phyloP scores from a whole-genome alignment of 1,284 basidiomycete genomes.

The Boletus semigastroideus region DNA sequence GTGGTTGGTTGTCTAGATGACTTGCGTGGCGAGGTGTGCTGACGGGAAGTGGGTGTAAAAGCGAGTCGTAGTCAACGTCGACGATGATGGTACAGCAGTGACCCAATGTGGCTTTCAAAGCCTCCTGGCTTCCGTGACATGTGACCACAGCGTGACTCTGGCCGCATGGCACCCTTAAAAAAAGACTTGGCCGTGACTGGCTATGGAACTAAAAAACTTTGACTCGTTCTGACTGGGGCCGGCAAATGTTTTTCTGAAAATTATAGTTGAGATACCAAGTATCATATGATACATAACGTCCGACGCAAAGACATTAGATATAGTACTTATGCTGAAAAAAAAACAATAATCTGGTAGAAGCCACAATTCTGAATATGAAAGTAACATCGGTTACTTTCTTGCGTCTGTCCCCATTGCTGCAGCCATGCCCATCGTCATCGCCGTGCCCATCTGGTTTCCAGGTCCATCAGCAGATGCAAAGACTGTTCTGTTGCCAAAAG shows the following conservation, averaged over 20 bases:
- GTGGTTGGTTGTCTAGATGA: conserved; percentile 2
- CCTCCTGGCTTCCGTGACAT: conserved; percentile 35
- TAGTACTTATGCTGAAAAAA: background rate
- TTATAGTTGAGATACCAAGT: background rate
- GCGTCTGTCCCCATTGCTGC: conserved; percentile 55
- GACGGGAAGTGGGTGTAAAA: conserved; percentile 14
- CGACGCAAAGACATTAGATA: background rate
- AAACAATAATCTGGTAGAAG: too few species aligned
- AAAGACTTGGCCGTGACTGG: background rate
- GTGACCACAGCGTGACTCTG: conserved; percentile 32
- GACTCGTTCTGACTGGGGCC: too few species aligned
- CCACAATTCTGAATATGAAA: too few species aligned
- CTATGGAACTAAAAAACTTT: too few species aligned
- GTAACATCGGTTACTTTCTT: conserved; percentile 9
- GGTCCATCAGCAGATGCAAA: conserved; percentile 66
- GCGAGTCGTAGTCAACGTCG: conserved; percentile 36
- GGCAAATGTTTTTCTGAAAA: too few species aligned
- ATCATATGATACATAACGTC: background rate
- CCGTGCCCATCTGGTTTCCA: conserved; percentile 55
- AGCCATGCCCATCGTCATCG: conserved; percentile 65
- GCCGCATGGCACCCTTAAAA: conserved; percentile 12
- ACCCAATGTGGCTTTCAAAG: conserved; percentile 32
- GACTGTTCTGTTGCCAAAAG: conserved; percentile 68
- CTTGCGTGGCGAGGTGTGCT: conserved; percentile 4
- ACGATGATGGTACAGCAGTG: conserved; percentile 28